Conservation (phyloP, 176 grass and related monocot species). For the Bolboschoenus planiculmis region DNA sequence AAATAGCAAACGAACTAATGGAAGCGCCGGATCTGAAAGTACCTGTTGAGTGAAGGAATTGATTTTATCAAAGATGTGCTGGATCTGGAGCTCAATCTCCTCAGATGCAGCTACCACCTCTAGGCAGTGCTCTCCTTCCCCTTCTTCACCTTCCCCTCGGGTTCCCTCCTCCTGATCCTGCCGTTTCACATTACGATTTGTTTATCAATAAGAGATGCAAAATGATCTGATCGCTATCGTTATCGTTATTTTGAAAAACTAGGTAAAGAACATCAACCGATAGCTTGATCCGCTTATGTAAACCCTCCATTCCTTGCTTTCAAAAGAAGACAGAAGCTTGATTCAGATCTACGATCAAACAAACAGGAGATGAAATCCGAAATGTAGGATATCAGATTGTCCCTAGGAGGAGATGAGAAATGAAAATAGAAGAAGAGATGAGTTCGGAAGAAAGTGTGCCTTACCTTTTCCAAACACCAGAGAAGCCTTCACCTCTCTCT, state of each 20-base stretch:
- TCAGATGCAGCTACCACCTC: conserved; percentile 19
- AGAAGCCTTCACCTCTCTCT: background rate
- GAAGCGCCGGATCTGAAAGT: background rate
- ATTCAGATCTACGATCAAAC: background rate
- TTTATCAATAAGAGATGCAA: background rate
- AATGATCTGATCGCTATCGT: background rate
- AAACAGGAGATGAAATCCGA: background rate
- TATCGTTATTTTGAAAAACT: background rate
- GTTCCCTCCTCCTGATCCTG: conserved; percentile 30
- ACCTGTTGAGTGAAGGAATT: conserved; percentile 85
- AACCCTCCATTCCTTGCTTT: background rate
- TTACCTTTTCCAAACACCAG: background rate
- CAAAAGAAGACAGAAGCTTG: background rate
- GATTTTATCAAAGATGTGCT: conserved; percentile 65
- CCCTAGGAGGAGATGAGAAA: background rate
- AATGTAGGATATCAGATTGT: background rate
- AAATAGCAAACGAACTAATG: background rate
- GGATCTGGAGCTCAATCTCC: conserved; percentile 65
- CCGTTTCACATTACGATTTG: background rate
- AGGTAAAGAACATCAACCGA: background rate
- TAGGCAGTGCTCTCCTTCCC: background rate
- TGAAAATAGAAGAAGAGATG: background rate
- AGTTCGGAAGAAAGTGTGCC: background rate
- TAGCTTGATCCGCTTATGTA: conserved; percentile 1
- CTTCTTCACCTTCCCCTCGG: conserved; percentile 24